Base-by-base conservation (phyloP, 2,329 filamentous ascomycete genomes). In the Neofusicoccum sp. region DNA sequence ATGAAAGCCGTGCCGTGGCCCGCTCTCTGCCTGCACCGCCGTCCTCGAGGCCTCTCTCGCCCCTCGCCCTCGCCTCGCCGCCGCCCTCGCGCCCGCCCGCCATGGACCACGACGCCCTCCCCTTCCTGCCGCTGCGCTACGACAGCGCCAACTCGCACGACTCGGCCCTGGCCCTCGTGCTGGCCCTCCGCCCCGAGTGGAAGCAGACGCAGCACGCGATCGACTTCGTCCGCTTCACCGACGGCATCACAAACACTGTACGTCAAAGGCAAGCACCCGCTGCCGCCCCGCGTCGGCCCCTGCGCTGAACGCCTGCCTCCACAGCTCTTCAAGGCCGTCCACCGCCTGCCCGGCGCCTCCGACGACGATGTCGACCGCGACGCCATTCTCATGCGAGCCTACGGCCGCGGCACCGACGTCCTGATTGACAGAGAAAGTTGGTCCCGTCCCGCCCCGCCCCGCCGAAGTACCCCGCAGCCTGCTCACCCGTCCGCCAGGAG, bases 211-310 rank as follows among this genome's bases (percentile, higher is more conserved):
- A 87, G 65, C 89, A 90, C 61, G 84, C 88, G 44, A 83, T 99
- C 68, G 87, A 95, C 70, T 91, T 98, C 72, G 83, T 91, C 66
- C 88, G 90, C 65, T 99, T 98, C 80, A 99, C 92, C 40, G 95
- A 99, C 71, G 95, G 95, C 71, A 99, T 98, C 78, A 99, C 95
- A 66, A 99, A 99, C 78, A 98, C 93, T 65, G 84, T 86, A 77
- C 67, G 82, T 80, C 59, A 48, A 62, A 62, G 48, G 45, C 51
- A 65, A 34, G 62, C 57, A 49, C 28, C 31, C 47, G 59, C 44
- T n/a, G 11, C 44, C 26, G 6, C 26, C 47, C 60, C 54, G 43
- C 53, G 36, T 16, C 53, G 31, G 48, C 26, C 33, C 40, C 20
- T 8, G 30, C 56, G 44, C 53, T 62, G 56, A 61, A 28, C 47